Percentiles rank a stretch among this genome's conserved stretches.
phyloP scores from a whole-genome alignment of 1,284 basidiomycete genomes.

The Ganoderma sinense region DNA sequence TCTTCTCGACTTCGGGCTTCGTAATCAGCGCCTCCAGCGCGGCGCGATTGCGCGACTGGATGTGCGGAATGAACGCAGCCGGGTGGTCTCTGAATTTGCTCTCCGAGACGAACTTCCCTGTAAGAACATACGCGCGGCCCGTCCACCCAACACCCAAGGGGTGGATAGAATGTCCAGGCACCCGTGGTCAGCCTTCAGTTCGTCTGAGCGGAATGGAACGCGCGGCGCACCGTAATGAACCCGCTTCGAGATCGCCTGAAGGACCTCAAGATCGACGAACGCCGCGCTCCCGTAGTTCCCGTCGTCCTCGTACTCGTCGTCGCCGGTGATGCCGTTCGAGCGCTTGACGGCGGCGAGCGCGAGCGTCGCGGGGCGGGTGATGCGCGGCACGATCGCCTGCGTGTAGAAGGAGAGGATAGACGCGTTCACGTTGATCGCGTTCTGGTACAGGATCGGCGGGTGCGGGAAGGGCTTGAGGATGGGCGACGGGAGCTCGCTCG shows the following conservation, averaged over 20 bases:
- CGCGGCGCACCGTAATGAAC: constrained; percentile 90
- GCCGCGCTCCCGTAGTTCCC: constrained; percentile 98
- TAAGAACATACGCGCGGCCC: background rate
- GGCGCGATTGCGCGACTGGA: constrained; percentile 77
- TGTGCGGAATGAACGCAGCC: constrained; percentile 90
- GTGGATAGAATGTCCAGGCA: background rate
- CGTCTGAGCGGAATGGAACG: background rate
- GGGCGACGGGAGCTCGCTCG: constrained; percentile 79
- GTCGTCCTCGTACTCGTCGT: constrained; percentile 82
- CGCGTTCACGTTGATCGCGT: constrained; percentile 87
- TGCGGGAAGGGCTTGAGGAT: constrained; percentile 82
- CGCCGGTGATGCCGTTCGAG: constrained; percentile 68
- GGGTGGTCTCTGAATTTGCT: constrained; percentile 92
- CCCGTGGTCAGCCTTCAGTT: background rate
- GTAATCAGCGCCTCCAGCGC: constrained; percentile 90
- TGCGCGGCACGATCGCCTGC: constrained; percentile 81
- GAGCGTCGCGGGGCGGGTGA: constrained; percentile 76
- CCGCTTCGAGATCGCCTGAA: constrained; percentile 93
- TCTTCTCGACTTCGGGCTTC: constrained; percentile 94
- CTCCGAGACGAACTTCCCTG: constrained; percentile 99
- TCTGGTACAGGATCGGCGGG: constrained; percentile 84
- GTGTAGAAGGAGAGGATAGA: constrained; percentile 93
- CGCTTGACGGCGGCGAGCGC: constrained; percentile 68
- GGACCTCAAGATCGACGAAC: constrained; percentile 92
- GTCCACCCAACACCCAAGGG: too few relatives aligned